Evolutionary conservation across 2,329 filamentous ascomycete species (phyloP).

Genomic region (Hypoxylon sp.): DNA sequence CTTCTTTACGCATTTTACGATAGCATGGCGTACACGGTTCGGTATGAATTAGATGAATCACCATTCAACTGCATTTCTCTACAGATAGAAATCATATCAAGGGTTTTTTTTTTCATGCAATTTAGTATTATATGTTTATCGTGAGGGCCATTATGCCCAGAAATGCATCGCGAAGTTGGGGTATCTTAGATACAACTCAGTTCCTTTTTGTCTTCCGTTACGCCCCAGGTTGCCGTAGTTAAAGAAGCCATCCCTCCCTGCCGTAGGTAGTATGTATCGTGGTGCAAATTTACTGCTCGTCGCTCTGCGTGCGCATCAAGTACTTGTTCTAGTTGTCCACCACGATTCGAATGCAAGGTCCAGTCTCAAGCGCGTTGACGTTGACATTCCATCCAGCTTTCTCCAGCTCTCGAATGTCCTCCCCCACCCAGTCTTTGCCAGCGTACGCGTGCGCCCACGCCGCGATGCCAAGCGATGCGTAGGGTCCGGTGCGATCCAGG

Average conservation of each 20-base stretch:
- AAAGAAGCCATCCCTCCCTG: background rate
- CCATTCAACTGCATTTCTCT: slow-evolving; percentile 18
- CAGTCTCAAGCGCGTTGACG: slow-evolving; percentile 72
- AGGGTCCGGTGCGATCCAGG: too few relatives aligned
- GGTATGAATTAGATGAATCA: slow-evolving; percentile 6
- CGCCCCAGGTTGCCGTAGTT: slow-evolving; percentile 4
- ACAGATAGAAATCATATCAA: background rate
- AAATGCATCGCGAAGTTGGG: slow-evolving; percentile 20
- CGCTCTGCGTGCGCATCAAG: too few relatives aligned
- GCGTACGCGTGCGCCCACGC: slow-evolving; percentile 53
- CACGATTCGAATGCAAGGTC: slow-evolving; percentile 56
- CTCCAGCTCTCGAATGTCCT: slow-evolving; percentile 34
- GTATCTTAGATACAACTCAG: slow-evolving; percentile 26
- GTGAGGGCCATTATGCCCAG: background rate
- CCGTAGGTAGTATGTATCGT: slow-evolving; percentile 14
- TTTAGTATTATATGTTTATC: too few relatives aligned
- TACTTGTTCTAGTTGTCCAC: slow-evolving; percentile 41
- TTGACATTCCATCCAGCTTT: slow-evolving; percentile 72
- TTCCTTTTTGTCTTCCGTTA: slow-evolving; percentile 7
- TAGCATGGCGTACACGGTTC: slow-evolving; percentile 19
- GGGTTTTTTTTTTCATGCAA: too few relatives aligned
- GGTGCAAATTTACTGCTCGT: slow-evolving; percentile 40
- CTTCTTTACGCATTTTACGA: slow-evolving; percentile 24
- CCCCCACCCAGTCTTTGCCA: slow-evolving; percentile 19
- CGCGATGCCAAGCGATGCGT: slow-evolving; percentile 41